Evolutionary conservation across 1,284 basidiomycete genomes (phyloP).

Genomic region (Malassezia sympodialis): DNA sequence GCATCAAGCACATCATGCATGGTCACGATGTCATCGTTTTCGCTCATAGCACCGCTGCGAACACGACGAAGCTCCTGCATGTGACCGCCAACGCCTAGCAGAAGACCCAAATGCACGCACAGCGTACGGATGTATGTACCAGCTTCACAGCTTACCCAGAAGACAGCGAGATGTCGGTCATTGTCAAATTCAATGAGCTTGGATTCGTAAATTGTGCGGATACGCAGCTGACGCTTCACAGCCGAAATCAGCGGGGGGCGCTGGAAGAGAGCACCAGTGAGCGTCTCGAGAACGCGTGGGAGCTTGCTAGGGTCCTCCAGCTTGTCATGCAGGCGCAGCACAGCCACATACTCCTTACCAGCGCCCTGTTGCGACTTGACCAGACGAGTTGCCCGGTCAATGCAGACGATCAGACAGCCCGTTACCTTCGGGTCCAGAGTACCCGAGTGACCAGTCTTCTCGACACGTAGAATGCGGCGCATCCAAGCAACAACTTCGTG

Average conservation of each 20-base stretch:
- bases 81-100: slow-evolving; percentile 94
- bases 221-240: slow-evolving; percentile 94
- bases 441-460: slow-evolving; percentile 96
- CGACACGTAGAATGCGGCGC: slow-evolving; percentile 82
- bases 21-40: slow-evolving; percentile 96
- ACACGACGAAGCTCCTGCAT: slow-evolving; percentile 98
- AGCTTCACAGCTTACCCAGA: slow-evolving; percentile 98
- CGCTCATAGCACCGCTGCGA: slow-evolving; percentile 85
- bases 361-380: slow-evolving; percentile 97
- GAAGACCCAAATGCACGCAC: slow-evolving; percentile 88
- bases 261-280: slow-evolving; percentile 97
- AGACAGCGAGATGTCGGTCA: slow-evolving; percentile 88
- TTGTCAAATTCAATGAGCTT: slow-evolving; percentile 96
- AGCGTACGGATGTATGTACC: slow-evolving; percentile 97
- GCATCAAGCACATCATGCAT: slow-evolving; percentile 99
- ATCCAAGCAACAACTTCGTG: slow-evolving; percentile 99
- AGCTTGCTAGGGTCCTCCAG: slow-evolving; percentile 73
- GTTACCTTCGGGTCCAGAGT: slow-evolving; percentile 99
- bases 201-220: slow-evolving; percentile 93
- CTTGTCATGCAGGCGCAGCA: slow-evolving; percentile 77
- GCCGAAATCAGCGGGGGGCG: slow-evolving; percentile 96
- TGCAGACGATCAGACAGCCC: slow-evolving; percentile 95
- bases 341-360: slow-evolving; percentile 98
- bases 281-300: slow-evolving; percentile 84
- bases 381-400: slow-evolving; percentile 97